Base-by-base conservation (phyloP, 352 stramenopile species). In the Globisporangium nodosum region DNA sequence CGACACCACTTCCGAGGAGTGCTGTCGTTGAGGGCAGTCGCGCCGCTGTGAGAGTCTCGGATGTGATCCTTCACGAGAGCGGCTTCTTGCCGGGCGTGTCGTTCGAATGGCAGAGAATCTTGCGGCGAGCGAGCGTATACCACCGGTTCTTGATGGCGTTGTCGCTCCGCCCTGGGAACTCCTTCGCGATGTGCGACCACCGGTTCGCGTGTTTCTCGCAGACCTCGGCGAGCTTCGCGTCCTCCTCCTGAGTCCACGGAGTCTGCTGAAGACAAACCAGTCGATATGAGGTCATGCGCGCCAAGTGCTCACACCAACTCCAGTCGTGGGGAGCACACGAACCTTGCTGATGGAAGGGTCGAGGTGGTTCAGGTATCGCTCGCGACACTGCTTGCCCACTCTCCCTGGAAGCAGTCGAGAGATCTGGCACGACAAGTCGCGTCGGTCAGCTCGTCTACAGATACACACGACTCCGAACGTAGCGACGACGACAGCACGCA, bases 101-200 rank as follows among this genome's bases (percentile, higher is more conserved):
- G 9, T 13, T 15, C 6, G 24, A 18, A 30, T 30, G 40, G 1
- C 18, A 52, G 6, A 73, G 39, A 35, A 70, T 51, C 8, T 68
- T 63, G 31, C 43, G 56, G 15, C 66, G 64, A 40, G 66, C 51
- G 4, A 77, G 27, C 4, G 60, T 57, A 49, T 85, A 64, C 74
- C 78, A 92, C 37, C 71, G 74, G 48, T 92, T 92, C 52, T 92
- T 92, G 51, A 88, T 74, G 1, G 71, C 68, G 46, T 88, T 90
- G 11, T 78, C 73, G 5, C 64, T 74, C 37, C 83, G 67, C 31
- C 80, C 75, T 3, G 74, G 71, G 15, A 92, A 66, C 1, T 65
- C 46, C 18, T 72, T 49, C 0, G 74, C 69, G 48, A 92, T 81
- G 18, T 62, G 35, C 7, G 61, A 58, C 82, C 82, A 92, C 21